phyloP scores from a whole-genome alignment of 805 yeast species.

The Metschnikowia cerradonensis region DNA sequence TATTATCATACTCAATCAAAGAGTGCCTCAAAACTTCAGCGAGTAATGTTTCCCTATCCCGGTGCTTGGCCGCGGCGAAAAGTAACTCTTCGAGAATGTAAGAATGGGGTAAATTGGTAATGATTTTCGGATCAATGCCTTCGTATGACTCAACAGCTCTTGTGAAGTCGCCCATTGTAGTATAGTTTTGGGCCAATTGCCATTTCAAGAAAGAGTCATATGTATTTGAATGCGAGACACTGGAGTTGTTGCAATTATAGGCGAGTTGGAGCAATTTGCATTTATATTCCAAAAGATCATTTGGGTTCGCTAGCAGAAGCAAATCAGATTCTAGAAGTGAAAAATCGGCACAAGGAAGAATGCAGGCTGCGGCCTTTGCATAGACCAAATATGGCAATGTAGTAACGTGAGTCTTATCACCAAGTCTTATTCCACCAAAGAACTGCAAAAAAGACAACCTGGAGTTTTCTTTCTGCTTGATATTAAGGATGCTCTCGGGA shows the following conservation, averaged over 20 bases:
- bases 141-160: not conserved
- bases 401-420: constrained; percentile 23
- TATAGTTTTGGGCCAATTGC: constrained; percentile 50
- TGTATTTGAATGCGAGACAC: not conserved
- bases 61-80: not conserved
- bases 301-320: not conserved
- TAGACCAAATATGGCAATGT: constrained; percentile 30
- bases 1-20: not conserved
- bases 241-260: not conserved
- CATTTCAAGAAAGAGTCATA: constrained; percentile 29
- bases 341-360: constrained; percentile 18
- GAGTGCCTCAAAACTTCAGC: not conserved
- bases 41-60: not conserved
- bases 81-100: not conserved
- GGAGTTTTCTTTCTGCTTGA: constrained; percentile 11
- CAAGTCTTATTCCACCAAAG: constrained; percentile 34
- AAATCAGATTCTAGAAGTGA: constrained; percentile 3
- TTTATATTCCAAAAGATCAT: constrained; percentile 9
- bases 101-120: not conserved
- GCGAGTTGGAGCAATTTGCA: constrained; percentile 5
- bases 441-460: constrained; percentile 15
- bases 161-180: constrained; percentile 8
- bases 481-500: constrained; percentile 38
- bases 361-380: constrained; percentile 26
- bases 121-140: not conserved